Conservation (phyloP, 768 basidiomycete genomes). For the Plicaturopsis crispa region DNA sequence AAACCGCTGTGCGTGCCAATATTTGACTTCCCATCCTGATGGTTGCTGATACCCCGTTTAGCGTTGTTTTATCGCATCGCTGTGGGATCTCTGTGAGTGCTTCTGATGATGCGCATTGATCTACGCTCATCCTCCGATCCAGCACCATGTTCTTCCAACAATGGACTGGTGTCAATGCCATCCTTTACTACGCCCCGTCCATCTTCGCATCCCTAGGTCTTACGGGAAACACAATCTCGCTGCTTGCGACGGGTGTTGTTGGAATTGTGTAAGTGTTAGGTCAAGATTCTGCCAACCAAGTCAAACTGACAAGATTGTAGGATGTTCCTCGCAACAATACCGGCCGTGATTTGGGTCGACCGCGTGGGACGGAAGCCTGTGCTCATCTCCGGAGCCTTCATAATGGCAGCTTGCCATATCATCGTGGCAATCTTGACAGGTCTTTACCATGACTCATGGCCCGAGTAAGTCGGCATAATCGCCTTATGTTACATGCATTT, state of each 20-base stretch:
- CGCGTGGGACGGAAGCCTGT: slow-evolving; percentile 70
- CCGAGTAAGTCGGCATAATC: slow-evolving; percentile 23
- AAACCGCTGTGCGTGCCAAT: slow-evolving; percentile 29
- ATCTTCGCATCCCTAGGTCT: slow-evolving; percentile 61
- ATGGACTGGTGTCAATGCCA: slow-evolving; percentile 73
- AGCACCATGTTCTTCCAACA: slow-evolving; percentile 80
- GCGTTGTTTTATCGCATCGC: slow-evolving; percentile 57
- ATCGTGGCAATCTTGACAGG: slow-evolving; percentile 63
- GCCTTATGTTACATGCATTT: not conserved
- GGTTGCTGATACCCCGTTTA: slow-evolving; percentile 11
- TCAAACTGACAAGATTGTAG: slow-evolving; percentile 28
- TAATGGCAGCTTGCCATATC: slow-evolving; percentile 67
- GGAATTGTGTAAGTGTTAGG: slow-evolving; percentile 55
- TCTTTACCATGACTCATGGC: slow-evolving; percentile 50
- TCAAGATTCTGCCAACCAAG: not conserved
- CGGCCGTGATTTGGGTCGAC: slow-evolving; percentile 78
- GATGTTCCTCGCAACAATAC: slow-evolving; percentile 73
- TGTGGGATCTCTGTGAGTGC: slow-evolving; percentile 50
- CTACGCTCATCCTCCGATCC: no score
- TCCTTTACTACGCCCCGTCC: slow-evolving; percentile 68
- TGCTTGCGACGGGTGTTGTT: slow-evolving; percentile 65
- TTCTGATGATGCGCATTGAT: not conserved
- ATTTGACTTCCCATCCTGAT: not conserved
- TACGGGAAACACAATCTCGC: slow-evolving; percentile 48
- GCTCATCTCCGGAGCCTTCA: slow-evolving; percentile 62